Conservation (phyloP, 495 filamentous ascomycete species). For the Poronia punctata region DNA sequence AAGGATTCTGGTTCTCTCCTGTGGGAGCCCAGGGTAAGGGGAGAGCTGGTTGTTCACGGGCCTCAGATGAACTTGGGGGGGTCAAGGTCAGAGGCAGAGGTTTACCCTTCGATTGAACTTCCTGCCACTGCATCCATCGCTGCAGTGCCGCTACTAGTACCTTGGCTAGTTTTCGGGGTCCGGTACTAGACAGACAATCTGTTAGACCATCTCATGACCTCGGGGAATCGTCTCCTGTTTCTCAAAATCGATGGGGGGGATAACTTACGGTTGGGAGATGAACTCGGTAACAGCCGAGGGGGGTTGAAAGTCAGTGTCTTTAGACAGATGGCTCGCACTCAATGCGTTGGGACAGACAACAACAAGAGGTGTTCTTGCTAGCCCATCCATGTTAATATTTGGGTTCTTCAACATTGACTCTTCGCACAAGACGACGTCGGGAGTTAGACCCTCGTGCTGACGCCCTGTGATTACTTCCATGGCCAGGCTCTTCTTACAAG, state of each 20-base stretch:
- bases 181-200: conserved; percentile 25
- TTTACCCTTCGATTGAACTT: neutral
- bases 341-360: conserved; percentile 21
- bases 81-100: neutral
- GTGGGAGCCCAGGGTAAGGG: neutral
- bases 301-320: conserved; percentile 10
- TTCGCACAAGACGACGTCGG: conserved; percentile 17
- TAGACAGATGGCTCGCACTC: conserved; percentile 16
- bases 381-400: neutral
- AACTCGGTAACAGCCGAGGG: conserved; percentile 19
- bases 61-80: neutral
- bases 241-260: no score
- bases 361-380: conserved; percentile 7
- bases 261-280: conserved; percentile 27
- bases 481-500: conserved; percentile 22
- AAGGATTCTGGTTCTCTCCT: neutral
- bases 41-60: neutral
- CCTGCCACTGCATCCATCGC: conserved; percentile 12
- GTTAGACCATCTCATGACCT: neutral
- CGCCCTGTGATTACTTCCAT: conserved; percentile 16
- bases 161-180: conserved; percentile 60
- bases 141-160: conserved; percentile 34
- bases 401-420: conserved; percentile 1
- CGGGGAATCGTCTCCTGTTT: no score
- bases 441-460: neutral